Percentiles rank a stretch among this genome's conserved stretches.
phyloP scores from a whole-genome alignment of 2,329 filamentous ascomycete genomes.

The Daldinia sp. region DNA sequence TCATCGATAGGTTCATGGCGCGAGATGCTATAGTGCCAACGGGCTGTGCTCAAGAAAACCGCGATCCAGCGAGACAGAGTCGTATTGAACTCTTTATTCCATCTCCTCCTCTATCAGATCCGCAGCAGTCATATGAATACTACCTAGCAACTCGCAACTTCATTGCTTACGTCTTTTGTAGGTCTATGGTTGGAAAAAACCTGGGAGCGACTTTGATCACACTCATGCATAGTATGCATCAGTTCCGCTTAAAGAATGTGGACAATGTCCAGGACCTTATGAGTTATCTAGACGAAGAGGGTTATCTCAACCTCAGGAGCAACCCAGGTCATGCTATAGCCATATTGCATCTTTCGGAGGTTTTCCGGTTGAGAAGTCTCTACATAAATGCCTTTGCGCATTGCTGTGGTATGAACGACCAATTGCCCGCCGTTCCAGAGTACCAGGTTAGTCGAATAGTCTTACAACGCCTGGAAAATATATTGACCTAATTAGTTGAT shows the following conservation, averaged over 20 bases:
- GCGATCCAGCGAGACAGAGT: conserved; percentile 52
- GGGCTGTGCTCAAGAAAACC: conserved; percentile 43
- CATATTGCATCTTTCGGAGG: conserved; percentile 75
- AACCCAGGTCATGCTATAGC: conserved; percentile 77
- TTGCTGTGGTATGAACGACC: conserved; percentile 81
- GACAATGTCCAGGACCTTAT: conserved; percentile 73
- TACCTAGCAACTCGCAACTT: conserved; percentile 80
- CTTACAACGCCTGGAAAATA: neutral
- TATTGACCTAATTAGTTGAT: conserved; percentile 58
- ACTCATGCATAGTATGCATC: conserved; percentile 73
- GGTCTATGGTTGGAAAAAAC: conserved; percentile 74
- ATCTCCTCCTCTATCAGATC: conserved; percentile 65
- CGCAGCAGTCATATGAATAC: conserved; percentile 69
- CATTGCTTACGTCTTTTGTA: conserved; percentile 76
- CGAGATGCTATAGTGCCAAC: conserved; percentile 47
- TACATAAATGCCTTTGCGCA: conserved; percentile 82
- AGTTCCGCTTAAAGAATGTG: conserved; percentile 66
- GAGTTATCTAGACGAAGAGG: conserved; percentile 74
- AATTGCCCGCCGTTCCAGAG: conserved; percentile 67
- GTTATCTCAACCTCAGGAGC: conserved; percentile 75
- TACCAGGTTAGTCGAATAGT: conserved; percentile 65
- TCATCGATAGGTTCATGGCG: conserved; percentile 67
- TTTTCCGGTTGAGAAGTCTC: conserved; percentile 70
- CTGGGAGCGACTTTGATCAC: conserved; percentile 73
- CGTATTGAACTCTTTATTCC: conserved; percentile 79